A percentile compares a stretch with the other conserved stretches of the same genome.
Evolutionary conservation across 2,329 filamentous ascomycete genomes (phyloP).

Genomic region (Pseudocercospora cruenta): DNA sequence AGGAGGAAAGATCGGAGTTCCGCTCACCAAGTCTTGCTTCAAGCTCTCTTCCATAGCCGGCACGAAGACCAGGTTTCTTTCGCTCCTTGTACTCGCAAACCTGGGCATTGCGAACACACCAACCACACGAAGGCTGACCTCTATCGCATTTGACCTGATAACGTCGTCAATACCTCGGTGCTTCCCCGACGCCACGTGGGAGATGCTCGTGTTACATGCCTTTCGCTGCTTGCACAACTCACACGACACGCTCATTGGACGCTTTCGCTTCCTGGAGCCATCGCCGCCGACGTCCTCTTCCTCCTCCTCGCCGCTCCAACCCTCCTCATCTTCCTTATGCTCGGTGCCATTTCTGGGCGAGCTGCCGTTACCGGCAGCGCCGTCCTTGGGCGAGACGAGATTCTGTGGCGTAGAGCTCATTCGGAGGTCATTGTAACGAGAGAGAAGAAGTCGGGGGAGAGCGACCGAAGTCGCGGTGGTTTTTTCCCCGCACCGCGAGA

Average conservation of each 20-base stretch:
- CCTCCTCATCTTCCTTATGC: conserved; percentile 37
- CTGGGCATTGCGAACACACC: conserved; percentile 70
- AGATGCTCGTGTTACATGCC: conserved; percentile 49
- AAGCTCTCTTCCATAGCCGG: conserved; percentile 62
- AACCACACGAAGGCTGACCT: conserved; percentile 73
- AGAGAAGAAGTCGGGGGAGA: conserved; percentile 16
- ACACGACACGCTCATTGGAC: conserved; percentile 56
- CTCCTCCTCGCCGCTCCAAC: conserved; percentile 47
- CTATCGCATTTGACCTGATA: conserved; percentile 67
- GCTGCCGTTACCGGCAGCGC: conserved; percentile 13
- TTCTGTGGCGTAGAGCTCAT: conserved; percentile 20
- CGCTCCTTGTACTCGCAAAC: conserved; percentile 70
- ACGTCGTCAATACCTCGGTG: conserved; percentile 10
- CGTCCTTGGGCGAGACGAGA: conserved; percentile 24
- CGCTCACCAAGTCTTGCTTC: conserved; percentile 60
- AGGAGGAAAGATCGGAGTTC: background rate
- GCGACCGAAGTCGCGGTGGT: conserved; percentile 14
- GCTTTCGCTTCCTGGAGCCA: conserved; percentile 44
- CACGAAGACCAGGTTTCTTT: conserved; percentile 67
- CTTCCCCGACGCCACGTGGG: background rate
- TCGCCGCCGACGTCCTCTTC: conserved; percentile 42
- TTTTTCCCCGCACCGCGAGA: conserved; percentile 17
- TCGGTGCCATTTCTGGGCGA: conserved; percentile 29
- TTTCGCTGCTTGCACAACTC: conserved; percentile 82
- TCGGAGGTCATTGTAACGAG: conserved; percentile 22